These are phyloP conservation scores for Mortierella sp. DNA, from an alignment of 371 early-diverging fungal genomes.

Conservation along the genomic window DNA sequence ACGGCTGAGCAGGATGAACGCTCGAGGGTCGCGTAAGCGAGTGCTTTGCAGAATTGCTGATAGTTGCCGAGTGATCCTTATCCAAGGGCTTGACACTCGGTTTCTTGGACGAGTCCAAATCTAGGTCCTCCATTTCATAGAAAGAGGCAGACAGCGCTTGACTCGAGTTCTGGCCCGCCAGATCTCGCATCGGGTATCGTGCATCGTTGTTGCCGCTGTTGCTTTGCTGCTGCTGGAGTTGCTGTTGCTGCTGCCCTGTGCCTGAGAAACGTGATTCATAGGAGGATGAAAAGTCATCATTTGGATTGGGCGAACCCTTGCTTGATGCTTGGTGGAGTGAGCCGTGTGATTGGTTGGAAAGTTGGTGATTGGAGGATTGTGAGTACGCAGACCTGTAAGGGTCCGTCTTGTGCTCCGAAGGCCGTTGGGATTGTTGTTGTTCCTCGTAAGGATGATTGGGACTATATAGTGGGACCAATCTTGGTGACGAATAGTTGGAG, in stretches of 20 bases:
- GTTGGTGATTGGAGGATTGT: slow-evolving; percentile 10
- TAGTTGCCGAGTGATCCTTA: slow-evolving; percentile 3
- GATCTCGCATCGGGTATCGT: slow-evolving; percentile 44
- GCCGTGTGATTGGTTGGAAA: slow-evolving; percentile 2
- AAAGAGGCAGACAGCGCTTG: slow-evolving; percentile 35
- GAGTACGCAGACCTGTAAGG: slow-evolving; percentile 49
- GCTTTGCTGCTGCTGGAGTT: slow-evolving; percentile 17
- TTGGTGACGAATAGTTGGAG: slow-evolving; percentile 20
- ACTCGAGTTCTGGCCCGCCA: slow-evolving; percentile 46
- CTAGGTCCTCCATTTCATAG: slow-evolving; percentile 15
- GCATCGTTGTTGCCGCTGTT: slow-evolving; percentile 6
- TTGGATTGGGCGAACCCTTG: slow-evolving; percentile 29
- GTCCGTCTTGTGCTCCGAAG: slow-evolving; percentile 28
- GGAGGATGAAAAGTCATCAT: slow-evolving; percentile 45
- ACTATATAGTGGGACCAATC: slow-evolving; percentile 20
- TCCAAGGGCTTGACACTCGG: neutral
- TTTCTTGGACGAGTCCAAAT: neutral
- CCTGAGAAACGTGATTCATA: slow-evolving; percentile 37
- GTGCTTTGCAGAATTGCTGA: neutral
- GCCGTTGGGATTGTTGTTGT: slow-evolving; percentile 1
- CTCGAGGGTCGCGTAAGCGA: slow-evolving; percentile 5
- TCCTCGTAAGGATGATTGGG: slow-evolving; percentile 11
- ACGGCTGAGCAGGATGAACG: slow-evolving; percentile 18
- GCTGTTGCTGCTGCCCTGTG: slow-evolving; percentile 22
- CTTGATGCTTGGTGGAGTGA: slow-evolving; percentile 34